phyloP scores from a whole-genome alignment of 2,329 filamentous ascomycete species.

The Cadophora luteo-olivacea region DNA sequence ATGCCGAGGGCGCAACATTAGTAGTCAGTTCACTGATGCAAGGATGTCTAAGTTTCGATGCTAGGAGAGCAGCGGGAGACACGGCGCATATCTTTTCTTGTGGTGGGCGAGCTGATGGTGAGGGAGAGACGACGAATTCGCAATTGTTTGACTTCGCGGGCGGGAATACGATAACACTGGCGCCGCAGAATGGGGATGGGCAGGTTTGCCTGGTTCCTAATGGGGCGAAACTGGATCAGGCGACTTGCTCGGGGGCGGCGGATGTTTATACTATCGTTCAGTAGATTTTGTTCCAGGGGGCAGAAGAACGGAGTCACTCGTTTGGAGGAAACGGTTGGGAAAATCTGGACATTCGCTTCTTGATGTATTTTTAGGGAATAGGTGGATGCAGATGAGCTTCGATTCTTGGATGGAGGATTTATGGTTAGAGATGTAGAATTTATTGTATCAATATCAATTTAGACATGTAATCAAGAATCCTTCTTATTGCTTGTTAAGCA shows the following conservation, averaged over 20 bases:
- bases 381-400: slow-evolving; percentile 7
- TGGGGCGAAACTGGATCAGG: slow-evolving; percentile 36
- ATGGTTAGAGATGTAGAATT: background rate
- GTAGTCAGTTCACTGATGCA: slow-evolving; percentile 63
- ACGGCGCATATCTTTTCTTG: slow-evolving; percentile 64
- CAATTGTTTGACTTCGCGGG: slow-evolving; percentile 58
- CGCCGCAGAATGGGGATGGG: slow-evolving; percentile 52
- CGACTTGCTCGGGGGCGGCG: slow-evolving; percentile 29
- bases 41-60: slow-evolving; percentile 65
- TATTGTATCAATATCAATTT: background rate
- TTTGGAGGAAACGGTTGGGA: background rate
- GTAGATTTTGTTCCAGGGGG: background rate
- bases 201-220: slow-evolving; percentile 51
- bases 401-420: slow-evolving; percentile 17
- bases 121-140: slow-evolving; percentile 48
- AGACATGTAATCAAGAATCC: background rate
- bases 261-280: slow-evolving; percentile 20
- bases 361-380: slow-evolving; percentile 17
- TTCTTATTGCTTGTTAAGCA: too few species aligned
- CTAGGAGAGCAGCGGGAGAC: slow-evolving; percentile 55
- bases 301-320: background rate
- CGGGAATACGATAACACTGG: slow-evolving; percentile 50
- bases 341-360: background rate
- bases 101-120: slow-evolving; percentile 62
- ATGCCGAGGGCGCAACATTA: slow-evolving; percentile 52